phyloP scores from a whole-genome alignment of 768 basidiomycete genomes.

The Mycena rebaudengoi region DNA sequence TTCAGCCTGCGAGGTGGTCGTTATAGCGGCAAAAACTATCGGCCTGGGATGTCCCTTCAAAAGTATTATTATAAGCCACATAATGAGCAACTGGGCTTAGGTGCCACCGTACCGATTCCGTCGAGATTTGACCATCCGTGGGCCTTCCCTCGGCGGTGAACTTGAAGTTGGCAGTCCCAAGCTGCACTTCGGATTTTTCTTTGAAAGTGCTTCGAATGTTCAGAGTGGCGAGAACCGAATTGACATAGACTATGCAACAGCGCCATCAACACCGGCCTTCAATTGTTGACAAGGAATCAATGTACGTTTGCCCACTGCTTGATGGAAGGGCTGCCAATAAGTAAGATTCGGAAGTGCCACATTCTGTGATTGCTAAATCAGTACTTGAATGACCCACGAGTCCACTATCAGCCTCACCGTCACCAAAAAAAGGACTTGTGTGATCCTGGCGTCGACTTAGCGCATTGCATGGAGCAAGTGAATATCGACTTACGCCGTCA shows the following conservation, averaged over 20 bases:
- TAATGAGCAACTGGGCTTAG: too few species aligned
- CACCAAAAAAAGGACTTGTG: slow-evolving; percentile 16
- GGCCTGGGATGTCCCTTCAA: too few species aligned
- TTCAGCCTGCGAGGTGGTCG: too few species aligned
- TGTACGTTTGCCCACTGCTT: slow-evolving; percentile 21
- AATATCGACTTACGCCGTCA: slow-evolving; percentile 12
- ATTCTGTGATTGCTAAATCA: slow-evolving; percentile 5
- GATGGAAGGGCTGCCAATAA: slow-evolving; percentile 21
- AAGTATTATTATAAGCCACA: too few species aligned
- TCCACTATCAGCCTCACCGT: background rate
- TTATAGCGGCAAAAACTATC: too few species aligned
- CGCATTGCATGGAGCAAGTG: background rate
- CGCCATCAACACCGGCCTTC: too few species aligned
- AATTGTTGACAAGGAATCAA: background rate
- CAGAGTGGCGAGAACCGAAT: slow-evolving; percentile 13
- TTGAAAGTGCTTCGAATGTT: slow-evolving; percentile 4
- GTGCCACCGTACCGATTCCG: too few species aligned
- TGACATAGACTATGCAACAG: slow-evolving; percentile 9
- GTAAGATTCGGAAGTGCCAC: slow-evolving; percentile 17
- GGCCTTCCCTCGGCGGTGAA: background rate
- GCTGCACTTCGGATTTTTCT: background rate
- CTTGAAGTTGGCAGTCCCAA: background rate
- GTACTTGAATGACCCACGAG: background rate
- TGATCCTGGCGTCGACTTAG: background rate
- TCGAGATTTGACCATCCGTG: too few species aligned